Percentiles rank a stretch among this genome's conserved stretches.
phyloP scores from a whole-genome alignment of 352 stramenopile genomes.

The Pythium phragmiticola region DNA sequence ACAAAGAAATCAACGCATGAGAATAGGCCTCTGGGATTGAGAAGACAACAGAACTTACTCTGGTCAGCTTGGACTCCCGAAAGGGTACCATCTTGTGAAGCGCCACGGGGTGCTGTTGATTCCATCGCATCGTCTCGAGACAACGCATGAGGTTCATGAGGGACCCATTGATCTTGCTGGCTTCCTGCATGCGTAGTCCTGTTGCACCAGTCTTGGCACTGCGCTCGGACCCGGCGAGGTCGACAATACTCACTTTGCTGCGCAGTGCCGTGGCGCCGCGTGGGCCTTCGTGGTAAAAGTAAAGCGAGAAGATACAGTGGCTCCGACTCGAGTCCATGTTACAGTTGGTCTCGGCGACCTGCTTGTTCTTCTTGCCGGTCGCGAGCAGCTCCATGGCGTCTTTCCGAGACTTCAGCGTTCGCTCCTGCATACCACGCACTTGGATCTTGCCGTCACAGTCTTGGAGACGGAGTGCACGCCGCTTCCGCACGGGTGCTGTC shows the following conservation, averaged over 20 bases:
- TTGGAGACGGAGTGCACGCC: slow-evolving; percentile 66
- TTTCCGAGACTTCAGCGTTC: slow-evolving; percentile 50
- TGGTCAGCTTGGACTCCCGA: slow-evolving; percentile 95
- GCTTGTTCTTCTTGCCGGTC: slow-evolving; percentile 62
- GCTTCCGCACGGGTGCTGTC: slow-evolving; percentile 50
- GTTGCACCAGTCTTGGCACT: slow-evolving; percentile 78
- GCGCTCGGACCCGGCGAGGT: slow-evolving; percentile 89
- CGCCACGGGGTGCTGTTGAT: slow-evolving; percentile 74
- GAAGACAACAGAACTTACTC: slow-evolving; percentile 29
- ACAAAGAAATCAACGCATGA: not conserved
- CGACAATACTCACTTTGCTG: slow-evolving; percentile 92
- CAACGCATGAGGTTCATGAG: slow-evolving; percentile 98
- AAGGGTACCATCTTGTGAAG: slow-evolving; percentile 95
- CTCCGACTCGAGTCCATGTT: slow-evolving; percentile 91
- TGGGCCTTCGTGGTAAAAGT: slow-evolving; percentile 55
- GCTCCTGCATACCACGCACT: slow-evolving; percentile 78
- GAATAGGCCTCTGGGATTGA: not conserved
- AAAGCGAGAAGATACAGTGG: slow-evolving; percentile 90
- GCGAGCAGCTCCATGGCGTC: slow-evolving; percentile 78
- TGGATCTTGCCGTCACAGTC: slow-evolving; percentile 89
- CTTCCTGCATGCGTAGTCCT: slow-evolving; percentile 93
- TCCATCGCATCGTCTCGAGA: slow-evolving; percentile 92
- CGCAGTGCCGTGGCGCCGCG: slow-evolving; percentile 24
- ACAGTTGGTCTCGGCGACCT: slow-evolving; percentile 86
- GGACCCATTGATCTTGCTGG: slow-evolving; percentile 97